These are phyloP conservation scores for Acanthamoeba triangularis DNA, from an alignment of 208 protist species.

Conservation along the genomic window DNA sequence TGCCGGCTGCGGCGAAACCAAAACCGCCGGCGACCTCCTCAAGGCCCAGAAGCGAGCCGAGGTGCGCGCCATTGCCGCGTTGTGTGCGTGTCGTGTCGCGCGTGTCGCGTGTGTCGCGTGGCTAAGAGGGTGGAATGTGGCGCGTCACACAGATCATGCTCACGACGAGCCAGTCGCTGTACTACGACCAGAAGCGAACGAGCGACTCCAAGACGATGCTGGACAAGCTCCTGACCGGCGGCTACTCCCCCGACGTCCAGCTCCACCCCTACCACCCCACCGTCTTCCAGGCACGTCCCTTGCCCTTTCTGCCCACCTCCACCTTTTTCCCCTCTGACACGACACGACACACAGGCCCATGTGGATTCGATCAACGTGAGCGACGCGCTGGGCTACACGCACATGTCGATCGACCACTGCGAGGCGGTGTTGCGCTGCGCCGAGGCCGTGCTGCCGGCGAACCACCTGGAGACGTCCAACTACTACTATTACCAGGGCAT, in stretches of 20 bases:
- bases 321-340: neutral
- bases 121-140: neutral
- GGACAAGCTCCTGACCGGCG: neutral
- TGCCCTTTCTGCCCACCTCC: too few relatives aligned
- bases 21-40: neutral
- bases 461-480: conserved; percentile 40
- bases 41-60: conserved; percentile 17
- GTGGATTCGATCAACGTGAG: conserved; percentile 33
- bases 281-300: neutral
- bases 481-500: conserved; percentile 22
- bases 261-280: conserved; percentile 5
- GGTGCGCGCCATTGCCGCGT: neutral
- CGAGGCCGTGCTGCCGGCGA: conserved; percentile 5
- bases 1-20: neutral
- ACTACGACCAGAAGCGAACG: conserved; percentile 33
- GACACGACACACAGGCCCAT: neutral
- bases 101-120: too few relatives aligned
- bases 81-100: too few relatives aligned
- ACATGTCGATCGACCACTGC: conserved; percentile 19
- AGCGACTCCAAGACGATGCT: conserved; percentile 13
- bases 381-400: neutral
- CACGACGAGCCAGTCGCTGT: conserved; percentile 13
- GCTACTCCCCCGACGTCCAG: neutral
- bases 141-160: neutral
- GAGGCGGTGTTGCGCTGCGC: neutral